Percentiles rank a stretch among this genome's conserved stretches.
Evolutionary conservation across 2,329 filamentous ascomycete genomes (phyloP).

Genomic region (Colletotrichum incanum): DNA sequence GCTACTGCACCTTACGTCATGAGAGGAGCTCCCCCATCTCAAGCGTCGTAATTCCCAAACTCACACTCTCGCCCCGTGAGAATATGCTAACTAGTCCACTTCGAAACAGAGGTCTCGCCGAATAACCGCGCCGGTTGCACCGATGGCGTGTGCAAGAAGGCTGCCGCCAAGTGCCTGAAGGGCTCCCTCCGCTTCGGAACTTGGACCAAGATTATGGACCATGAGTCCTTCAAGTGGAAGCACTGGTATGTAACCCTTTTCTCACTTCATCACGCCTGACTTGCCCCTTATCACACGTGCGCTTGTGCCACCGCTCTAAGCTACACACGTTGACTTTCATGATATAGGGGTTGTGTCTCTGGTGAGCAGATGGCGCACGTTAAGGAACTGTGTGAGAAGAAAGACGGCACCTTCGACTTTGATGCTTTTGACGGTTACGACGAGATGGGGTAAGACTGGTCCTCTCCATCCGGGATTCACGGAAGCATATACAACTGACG

Average conservation of each 20-base stretch:
- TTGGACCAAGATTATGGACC: conserved; percentile 75
- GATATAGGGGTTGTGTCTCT: conserved; percentile 86
- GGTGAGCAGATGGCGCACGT: conserved; percentile 80
- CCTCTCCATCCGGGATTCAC: not conserved
- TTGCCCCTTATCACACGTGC: not conserved
- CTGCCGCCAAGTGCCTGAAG: conserved; percentile 80
- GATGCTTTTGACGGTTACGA: conserved; percentile 86
- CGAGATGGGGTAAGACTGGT: conserved; percentile 68
- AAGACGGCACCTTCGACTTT: conserved; percentile 69
- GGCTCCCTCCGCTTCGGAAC: conserved; percentile 84
- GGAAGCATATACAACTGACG: conserved; percentile 9
- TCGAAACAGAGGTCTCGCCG: conserved; percentile 75
- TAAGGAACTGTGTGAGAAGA: conserved; percentile 67
- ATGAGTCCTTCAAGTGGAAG: conserved; percentile 81
- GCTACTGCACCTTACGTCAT: conserved; percentile 33
- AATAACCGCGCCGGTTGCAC: conserved; percentile 83
- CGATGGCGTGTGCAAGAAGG: conserved; percentile 80
- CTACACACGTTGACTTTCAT: not conserved
- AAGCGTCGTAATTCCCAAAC: not conserved
- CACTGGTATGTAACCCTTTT: conserved; percentile 79
- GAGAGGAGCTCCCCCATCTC: conserved; percentile 1
- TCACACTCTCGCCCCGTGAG: conserved; percentile 18
- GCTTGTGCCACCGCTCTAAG: not conserved
- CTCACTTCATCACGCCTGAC: not conserved
- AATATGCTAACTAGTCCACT: conserved; percentile 35